phyloP scores from a whole-genome alignment of 2,329 filamentous ascomycete species.

The Pseudogymnoascus sp. region DNA sequence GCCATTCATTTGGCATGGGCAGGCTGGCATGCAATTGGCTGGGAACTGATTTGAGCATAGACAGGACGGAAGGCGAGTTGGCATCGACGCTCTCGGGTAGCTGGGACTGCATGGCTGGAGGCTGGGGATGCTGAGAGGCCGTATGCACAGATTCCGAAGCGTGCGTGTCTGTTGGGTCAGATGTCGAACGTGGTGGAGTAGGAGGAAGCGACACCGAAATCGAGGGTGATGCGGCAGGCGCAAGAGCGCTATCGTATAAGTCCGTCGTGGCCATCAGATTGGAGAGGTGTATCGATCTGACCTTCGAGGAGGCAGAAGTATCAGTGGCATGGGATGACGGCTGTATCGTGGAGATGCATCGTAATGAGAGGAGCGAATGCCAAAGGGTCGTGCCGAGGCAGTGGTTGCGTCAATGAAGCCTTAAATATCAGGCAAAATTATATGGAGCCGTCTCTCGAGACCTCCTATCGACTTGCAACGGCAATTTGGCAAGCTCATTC shows the following conservation, averaged over 20 bases:
- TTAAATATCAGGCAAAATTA: not conserved
- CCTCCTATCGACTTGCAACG: not conserved
- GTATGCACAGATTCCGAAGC: not conserved
- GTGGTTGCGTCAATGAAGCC: not conserved
- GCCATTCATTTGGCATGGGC: constrained; percentile 55
- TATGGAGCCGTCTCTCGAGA: not conserved
- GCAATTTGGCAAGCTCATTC: not conserved
- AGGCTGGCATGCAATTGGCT: constrained; percentile 38
- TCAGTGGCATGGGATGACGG: not conserved
- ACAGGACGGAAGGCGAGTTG: not conserved
- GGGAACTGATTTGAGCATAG: constrained; percentile 4
- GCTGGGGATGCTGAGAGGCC: not conserved
- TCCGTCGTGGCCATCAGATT: constrained; percentile 3
- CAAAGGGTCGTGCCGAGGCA: constrained; percentile 1
- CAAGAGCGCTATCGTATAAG: constrained; percentile 8
- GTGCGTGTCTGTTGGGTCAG: constrained; percentile 2
- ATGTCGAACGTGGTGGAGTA: constrained; percentile 8
- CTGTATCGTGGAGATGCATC: not conserved
- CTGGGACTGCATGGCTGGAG: not conserved
- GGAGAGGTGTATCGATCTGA: not conserved
- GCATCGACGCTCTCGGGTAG: not conserved
- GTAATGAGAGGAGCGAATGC: not conserved
- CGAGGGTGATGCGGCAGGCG: not conserved
- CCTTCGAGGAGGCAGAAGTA: not conserved
- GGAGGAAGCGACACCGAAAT: constrained; percentile 6